Percentiles rank a stretch among this genome's conserved stretches.
These are phyloP conservation scores for Eimeria falciformis DNA, from an alignment of 169 alveolate genomes.

Conservation along the genomic window DNA sequence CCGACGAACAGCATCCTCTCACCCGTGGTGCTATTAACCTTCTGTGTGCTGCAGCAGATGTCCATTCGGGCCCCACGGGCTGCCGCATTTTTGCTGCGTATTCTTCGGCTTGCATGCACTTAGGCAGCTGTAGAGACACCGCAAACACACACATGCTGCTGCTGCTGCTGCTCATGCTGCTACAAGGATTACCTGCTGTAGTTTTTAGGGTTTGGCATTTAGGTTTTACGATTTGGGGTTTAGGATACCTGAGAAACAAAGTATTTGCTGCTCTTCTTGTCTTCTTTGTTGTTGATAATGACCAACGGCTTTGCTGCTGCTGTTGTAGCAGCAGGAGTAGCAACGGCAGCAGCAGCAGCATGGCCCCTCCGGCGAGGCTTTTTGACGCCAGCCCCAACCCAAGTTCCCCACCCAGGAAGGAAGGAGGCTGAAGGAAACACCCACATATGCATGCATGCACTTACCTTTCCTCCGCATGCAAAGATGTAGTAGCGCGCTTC, in stretches of 20 bases:
- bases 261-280: slow-evolving; percentile 78
- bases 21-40: slow-evolving; percentile 88
- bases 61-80: slow-evolving; percentile 88
- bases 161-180: not conserved
- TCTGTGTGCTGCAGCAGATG: slow-evolving; percentile 84
- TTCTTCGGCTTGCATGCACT: slow-evolving; percentile 77
- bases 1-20: slow-evolving; percentile 2
- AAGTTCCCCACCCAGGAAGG: slow-evolving; percentile 73
- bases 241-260: slow-evolving; percentile 71
- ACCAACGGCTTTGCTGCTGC: slow-evolving; percentile 46
- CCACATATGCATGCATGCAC: not conserved
- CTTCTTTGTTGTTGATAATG: slow-evolving; percentile 68
- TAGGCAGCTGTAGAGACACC: slow-evolving; percentile 75
- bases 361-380: not conserved
- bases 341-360: not conserved
- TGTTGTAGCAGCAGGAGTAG: slow-evolving; percentile 20
- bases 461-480: not conserved
- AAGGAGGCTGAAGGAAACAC: not conserved
- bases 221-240: not conserved
- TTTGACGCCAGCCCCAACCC: slow-evolving; percentile 55
- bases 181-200: not conserved
- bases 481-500: not conserved
- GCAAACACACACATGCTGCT: not conserved
- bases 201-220: not conserved
- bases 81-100: slow-evolving; percentile 81